Evolutionary conservation across 331 rosid species (phyloP).

Genomic region (Rhamnella rubrinervis): DNA sequence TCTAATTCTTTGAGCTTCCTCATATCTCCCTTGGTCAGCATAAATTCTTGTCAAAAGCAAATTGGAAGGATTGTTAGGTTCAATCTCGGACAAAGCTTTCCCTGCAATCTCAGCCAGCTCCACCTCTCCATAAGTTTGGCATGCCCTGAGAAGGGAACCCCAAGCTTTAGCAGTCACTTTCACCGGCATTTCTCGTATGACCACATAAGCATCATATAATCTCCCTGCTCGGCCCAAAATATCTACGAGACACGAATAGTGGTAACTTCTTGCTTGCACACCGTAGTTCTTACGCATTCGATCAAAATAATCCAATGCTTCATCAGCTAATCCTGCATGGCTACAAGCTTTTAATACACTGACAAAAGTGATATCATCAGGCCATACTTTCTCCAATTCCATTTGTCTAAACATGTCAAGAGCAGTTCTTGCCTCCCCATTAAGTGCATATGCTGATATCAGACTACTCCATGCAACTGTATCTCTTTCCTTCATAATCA

Average conservation of each 20-base stretch:
- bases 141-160: slow-evolving; percentile 74
- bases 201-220: slow-evolving; percentile 56
- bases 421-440: slow-evolving; percentile 60
- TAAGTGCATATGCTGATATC: slow-evolving; percentile 61
- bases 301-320: slow-evolving; percentile 48
- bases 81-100: slow-evolving; percentile 54
- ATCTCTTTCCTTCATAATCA: slow-evolving; percentile 43
- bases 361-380: slow-evolving; percentile 63
- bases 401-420: slow-evolving; percentile 43
- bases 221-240: slow-evolving; percentile 72
- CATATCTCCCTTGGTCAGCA: slow-evolving; percentile 60
- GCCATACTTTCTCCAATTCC: slow-evolving; percentile 49
- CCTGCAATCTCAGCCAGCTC: slow-evolving; percentile 63
- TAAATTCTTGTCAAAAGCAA: slow-evolving; percentile 56
- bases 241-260: slow-evolving; percentile 74
- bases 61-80: slow-evolving; percentile 73
- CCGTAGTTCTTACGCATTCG: slow-evolving; percentile 46
- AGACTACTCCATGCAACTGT: slow-evolving; percentile 71
- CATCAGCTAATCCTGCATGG: slow-evolving; percentile 64
- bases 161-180: slow-evolving; percentile 67
- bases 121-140: slow-evolving; percentile 56
- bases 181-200: slow-evolving; percentile 60
- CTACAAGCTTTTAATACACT: slow-evolving; percentile 69
- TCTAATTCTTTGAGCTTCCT: slow-evolving; percentile 53
- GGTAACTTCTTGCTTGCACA: slow-evolving; percentile 57